Evolutionary conservation across 768 basidiomycete genomes (phyloP), one percentile per base, ranked within the genome.

Genomic region (Lactarius hengduanensis): DNA sequence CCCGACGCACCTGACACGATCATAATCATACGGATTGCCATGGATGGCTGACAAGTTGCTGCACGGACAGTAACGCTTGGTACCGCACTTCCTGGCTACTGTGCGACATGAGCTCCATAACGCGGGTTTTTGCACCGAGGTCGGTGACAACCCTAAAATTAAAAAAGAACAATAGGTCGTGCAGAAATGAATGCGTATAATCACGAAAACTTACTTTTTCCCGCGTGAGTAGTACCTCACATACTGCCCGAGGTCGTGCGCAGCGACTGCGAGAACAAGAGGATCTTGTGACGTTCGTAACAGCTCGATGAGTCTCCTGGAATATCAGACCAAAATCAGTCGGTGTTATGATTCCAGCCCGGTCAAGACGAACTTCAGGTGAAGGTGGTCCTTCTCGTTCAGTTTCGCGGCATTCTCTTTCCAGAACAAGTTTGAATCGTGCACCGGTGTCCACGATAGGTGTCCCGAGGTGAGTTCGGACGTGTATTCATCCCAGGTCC

Each of bases 391-490:
- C 62, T 84, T 86, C 68, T 98, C 95, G 70, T 94, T 92, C 53
- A 98, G 78, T 74, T 86, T 93, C 8, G 80, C 78, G 5, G 91
- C 95, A 73, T 98, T 98, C 79, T 96, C 94, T 73, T 91, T 92
- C 97, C 97, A 99, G 79, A 99, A 99, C 41, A 94, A 87, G 67
- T 98, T 96, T 2, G 92, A 96, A 74, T 95, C 92, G 73, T 99
- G 97, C 11, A 94, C 91, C 15, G 96, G 96, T 5, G 92, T 88
- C 97, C 97, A 98, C 7, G 93, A 91, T 30, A 98, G 78, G 75
- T 94, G 94, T 2, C 96, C 95, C 5, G 91, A 92, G 20, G 86
- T 80, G 36, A 99, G 79, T 75, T 98, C 96, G 0, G 94, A 95
- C 13, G 84, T 86, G 73, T 98, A 99, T 77, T 98, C 96, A 74